These are phyloP conservation scores for Calocybe gambosa DNA, from an alignment of 1,284 basidiomycete species.

Conservation along the genomic window DNA sequence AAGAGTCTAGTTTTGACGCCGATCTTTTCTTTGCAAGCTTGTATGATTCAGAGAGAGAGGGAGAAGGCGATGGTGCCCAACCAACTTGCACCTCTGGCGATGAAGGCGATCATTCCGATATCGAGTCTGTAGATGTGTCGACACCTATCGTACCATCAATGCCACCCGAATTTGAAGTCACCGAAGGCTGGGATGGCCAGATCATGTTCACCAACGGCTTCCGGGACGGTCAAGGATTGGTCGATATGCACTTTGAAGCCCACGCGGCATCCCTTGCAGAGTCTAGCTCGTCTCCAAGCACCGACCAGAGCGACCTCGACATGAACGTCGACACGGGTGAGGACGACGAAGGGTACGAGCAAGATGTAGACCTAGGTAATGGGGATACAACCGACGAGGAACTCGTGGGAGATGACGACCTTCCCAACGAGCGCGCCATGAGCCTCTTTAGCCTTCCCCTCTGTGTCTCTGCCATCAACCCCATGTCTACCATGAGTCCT, in stretches of 20 bases:
- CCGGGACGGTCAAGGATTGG: conserved; percentile 41
- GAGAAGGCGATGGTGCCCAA: conserved; percentile 20
- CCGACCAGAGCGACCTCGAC: conserved; percentile 26
- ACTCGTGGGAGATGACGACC: conserved; percentile 61
- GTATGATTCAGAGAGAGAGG: conserved; percentile 36
- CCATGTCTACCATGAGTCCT: conserved; percentile 64
- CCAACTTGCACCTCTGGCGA: conserved; percentile 31
- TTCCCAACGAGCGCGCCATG: conserved; percentile 71
- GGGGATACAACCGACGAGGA: conserved; percentile 75
- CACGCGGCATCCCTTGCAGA: conserved; percentile 42
- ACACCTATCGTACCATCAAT: conserved; percentile 26
- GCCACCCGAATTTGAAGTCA: conserved; percentile 49
- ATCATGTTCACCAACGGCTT: conserved; percentile 63
- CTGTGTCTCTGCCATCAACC: conserved; percentile 62
- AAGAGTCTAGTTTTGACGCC: conserved; percentile 71
- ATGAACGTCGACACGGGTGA: conserved; percentile 39
- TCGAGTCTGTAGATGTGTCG: conserved; percentile 30
- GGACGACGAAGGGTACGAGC: conserved; percentile 35
- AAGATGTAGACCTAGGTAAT: conserved; percentile 42
- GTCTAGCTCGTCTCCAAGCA: conserved; percentile 28
- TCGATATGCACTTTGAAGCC: conserved; percentile 55
- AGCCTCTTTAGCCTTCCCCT: conserved; percentile 60
- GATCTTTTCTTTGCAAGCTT: conserved; percentile 75
- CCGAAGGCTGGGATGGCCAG: conserved; percentile 66
- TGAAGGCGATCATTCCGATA: conserved; percentile 38